These are phyloP conservation scores for Verticillium albo-atrum DNA, from an alignment of 2,329 filamentous ascomycete species.

Conservation along the genomic window DNA sequence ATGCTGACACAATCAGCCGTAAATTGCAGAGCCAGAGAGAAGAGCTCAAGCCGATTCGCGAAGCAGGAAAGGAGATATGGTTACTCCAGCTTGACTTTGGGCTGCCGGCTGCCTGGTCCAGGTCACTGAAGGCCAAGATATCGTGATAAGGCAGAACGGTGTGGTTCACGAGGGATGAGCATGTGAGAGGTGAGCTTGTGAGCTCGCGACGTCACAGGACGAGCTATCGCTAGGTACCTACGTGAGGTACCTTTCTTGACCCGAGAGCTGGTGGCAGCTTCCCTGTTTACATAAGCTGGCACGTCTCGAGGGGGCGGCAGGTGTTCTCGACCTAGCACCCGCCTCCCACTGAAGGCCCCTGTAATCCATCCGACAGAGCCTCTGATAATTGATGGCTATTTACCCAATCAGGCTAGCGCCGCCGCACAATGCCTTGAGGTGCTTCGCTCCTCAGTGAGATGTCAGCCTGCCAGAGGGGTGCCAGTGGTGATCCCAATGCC, in stretches of 20 bases:
- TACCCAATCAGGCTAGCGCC: not conserved
- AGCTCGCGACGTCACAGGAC: not conserved
- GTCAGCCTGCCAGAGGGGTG: not conserved
- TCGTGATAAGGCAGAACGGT: not conserved
- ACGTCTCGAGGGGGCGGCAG: too few species aligned
- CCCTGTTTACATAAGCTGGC: not conserved
- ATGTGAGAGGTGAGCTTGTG: not conserved
- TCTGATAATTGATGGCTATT: not conserved
- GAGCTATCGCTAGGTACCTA: too few species aligned
- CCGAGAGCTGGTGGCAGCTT: too few species aligned
- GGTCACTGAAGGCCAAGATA: not conserved
- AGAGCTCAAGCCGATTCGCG: not conserved
- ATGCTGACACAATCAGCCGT: not conserved
- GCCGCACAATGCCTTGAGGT: not conserved
- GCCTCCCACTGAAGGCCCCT: too few species aligned
- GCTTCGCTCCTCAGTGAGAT: not conserved
- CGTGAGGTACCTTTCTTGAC: too few species aligned
- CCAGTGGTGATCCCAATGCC: not conserved
- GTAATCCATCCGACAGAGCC: not conserved
- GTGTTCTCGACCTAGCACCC: too few species aligned
- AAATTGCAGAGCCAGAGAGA: not conserved
- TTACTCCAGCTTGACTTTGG: not conserved
- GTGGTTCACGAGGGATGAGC: not conserved
- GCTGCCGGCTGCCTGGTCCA: not conserved
- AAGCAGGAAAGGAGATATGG: not conserved